Evolutionary conservation across 2,329 filamentous ascomycete genomes (phyloP), one percentile per base, ranked within the genome.

Genomic region (Trichophyton schoenleinii): DNA sequence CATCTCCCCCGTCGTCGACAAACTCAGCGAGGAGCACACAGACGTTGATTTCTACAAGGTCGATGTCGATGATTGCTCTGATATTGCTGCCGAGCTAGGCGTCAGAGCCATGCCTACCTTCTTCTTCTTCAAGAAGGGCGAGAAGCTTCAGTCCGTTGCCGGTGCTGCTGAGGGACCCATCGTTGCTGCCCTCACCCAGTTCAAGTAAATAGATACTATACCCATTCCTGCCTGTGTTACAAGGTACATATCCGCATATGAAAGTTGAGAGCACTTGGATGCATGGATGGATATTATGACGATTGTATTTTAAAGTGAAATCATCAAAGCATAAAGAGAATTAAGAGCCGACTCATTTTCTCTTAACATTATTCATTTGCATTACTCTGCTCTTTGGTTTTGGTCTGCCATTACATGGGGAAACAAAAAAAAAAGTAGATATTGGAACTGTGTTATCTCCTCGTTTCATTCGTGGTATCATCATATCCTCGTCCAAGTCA

Each of bases 111-210:
- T 75, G 72, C 74, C 74, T 7, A 75, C 71, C 0, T 76, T 76
- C 62, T 65, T 73, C 6, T 67, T 75, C 55, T 71, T 74, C 64
- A 76, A 75, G 67, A 69, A 74, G 66, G 74, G 74, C 4, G 61
- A 73, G 63, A 66, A 67, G 60, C 61, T 69, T 55, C 70, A 68
- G 48, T 63, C 64, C 49, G 64, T 66, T 11, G 59, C 67, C 13
- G 90, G 90, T 64, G 89, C 89, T 67, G 88, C 89, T 75, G 85
- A 85, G n/a, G 72, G 74, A 57, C 83, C 80, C 9, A 75, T 94
- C 63, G 74, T 82, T 74, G 72, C 65, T 18, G 64, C 64, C 25
- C 65, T 72, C 38, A 36, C 64, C 53, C 64, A 65, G 55, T 25
- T 64, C 60, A 18, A 46, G 46, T 59, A 48, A 25, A 53, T n/a